Evolutionary conservation across 2,329 filamentous ascomycete species (phyloP), one percentile per base, ranked within the genome.

Genomic region (Aspergillus sp.): DNA sequence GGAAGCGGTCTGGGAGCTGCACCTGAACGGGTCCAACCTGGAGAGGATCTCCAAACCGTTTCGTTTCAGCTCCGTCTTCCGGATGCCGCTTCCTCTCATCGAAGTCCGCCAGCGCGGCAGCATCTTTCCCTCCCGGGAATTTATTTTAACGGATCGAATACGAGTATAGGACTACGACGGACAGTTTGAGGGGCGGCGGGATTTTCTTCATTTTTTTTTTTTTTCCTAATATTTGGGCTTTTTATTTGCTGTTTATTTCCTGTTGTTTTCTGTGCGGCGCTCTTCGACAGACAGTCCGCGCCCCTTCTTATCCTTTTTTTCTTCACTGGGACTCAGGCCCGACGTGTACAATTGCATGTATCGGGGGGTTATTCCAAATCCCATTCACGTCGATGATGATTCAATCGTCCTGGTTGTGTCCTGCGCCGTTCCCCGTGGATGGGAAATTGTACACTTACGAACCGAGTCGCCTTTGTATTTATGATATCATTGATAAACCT

Each of bases 161-260:
- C 55, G 57, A 59, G 50, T 49, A 47, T 53, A 61, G 51, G 29
- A 56, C 56, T 58, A 55, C 56, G 57, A 60, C 52, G 58, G 58
- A 39, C 20, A 14, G 45, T 11, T 47, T 24, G 6, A 47, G 45
- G 45, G 45, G 45, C 20, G 45, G 45, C 10, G 2, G 18, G 10
- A 22, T 47, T 24, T 20, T 11, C 18, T 55, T 10, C 11, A 12
- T 32, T 49, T 49, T 16, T 42, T 49, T 10, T 6, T 7, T 32
- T 49, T 49, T 16, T 49, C 39, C 3, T 31, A 14, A n/a, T 56
- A 14, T 55, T 31, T 39, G 32, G 26, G 36, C 36, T 42, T 42
- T 42, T 42, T 14, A 14, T n/a, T 6, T 42, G 14, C 14, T 54
- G 52, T 42, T 42, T 22, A 54, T 54, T 5, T 47, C 22, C 47